Conservation (phyloP, 2,329 filamentous ascomycete species). For the Diaporthe sp. region DNA sequence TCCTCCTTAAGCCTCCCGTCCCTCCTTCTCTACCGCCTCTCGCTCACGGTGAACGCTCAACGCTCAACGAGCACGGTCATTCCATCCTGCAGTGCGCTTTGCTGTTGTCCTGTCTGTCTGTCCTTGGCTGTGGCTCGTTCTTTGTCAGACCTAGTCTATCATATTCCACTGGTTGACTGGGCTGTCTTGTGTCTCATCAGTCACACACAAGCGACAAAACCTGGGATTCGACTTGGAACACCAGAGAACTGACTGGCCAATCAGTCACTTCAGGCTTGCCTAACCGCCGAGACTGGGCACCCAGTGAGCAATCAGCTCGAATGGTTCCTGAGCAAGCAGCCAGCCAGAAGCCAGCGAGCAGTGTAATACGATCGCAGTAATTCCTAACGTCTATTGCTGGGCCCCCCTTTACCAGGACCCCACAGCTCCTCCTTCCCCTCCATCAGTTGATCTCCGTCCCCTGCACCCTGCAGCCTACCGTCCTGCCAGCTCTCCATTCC, state of each 20-base stretch:
- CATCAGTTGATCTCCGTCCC: conserved; percentile 36
- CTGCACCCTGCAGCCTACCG: conserved; percentile 29
- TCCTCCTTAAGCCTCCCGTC: not conserved
- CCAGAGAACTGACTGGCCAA: conserved; percentile 18
- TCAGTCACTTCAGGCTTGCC: not conserved
- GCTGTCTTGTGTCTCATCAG: conserved; percentile 28
- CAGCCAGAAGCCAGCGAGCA: not conserved
- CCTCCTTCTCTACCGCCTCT: conserved; percentile 2
- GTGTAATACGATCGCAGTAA: not conserved
- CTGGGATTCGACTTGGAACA: conserved; percentile 8
- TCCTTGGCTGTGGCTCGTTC: not conserved
- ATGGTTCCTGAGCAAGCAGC: not conserved
- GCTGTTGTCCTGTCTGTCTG: not conserved
- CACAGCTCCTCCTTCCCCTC: conserved; percentile 28
- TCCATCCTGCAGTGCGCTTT: conserved; percentile 18
- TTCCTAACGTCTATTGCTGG: conserved; percentile 18
- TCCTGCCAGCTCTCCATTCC: conserved; percentile 3
- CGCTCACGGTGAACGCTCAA: not conserved
- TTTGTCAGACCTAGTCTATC: not conserved
- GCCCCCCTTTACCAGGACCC: conserved; percentile 29
- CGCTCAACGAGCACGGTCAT: conserved; percentile 4
- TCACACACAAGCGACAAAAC: not conserved
- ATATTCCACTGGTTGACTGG: not conserved
- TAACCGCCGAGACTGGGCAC: conserved; percentile 28
- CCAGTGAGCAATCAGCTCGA: conserved; percentile 3